Percentiles rank a stretch among this genome's conserved stretches.
Evolutionary conservation across 163 green algal genomes (phyloP).

Genomic region (Volvox carteri): DNA sequence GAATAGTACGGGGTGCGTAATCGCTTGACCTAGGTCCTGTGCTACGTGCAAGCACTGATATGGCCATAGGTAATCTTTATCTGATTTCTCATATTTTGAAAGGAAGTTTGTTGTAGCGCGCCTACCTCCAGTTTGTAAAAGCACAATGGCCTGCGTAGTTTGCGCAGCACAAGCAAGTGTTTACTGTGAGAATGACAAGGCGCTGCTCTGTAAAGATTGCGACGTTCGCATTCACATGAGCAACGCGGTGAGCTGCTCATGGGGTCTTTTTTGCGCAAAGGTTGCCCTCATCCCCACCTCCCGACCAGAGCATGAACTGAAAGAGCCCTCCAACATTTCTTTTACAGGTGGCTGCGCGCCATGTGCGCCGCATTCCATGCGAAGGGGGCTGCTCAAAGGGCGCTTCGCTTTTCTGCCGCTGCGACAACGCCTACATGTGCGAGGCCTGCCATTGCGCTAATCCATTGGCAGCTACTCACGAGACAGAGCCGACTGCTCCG

Average conservation of each 20-base stretch:
- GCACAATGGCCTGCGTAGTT: constrained; percentile 52
- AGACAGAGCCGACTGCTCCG: constrained; percentile 19
- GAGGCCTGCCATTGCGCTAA: constrained; percentile 58
- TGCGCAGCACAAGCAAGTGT: constrained; percentile 54
- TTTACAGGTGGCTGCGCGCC: constrained; percentile 46
- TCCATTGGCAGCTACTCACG: constrained; percentile 55
- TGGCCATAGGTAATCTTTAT: too few species aligned
- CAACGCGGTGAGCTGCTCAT: constrained; percentile 50
- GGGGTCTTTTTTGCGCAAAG: background rate
- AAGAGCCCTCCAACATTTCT: background rate
- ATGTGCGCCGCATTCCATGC: constrained; percentile 5
- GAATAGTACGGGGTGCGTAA: background rate
- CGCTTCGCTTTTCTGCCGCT: constrained; percentile 58
- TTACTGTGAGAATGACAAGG: constrained; percentile 67
- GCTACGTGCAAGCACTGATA: too few species aligned
- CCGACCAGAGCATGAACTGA: background rate
- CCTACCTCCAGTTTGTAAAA: too few species aligned
- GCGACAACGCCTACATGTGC: constrained; percentile 66
- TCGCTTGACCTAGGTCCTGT: too few species aligned
- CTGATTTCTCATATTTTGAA: too few species aligned
- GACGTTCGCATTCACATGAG: constrained; percentile 62
- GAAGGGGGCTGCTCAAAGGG: background rate
- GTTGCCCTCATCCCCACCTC: background rate
- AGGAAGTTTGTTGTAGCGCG: too few species aligned
- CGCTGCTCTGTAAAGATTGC: constrained; percentile 64